Percentiles rank a stretch among this genome's conserved stretches.
These are phyloP conservation scores for Xylariomycetidae sp. DNA, from an alignment of 2,329 filamentous ascomycete genomes.

Conservation along the genomic window DNA sequence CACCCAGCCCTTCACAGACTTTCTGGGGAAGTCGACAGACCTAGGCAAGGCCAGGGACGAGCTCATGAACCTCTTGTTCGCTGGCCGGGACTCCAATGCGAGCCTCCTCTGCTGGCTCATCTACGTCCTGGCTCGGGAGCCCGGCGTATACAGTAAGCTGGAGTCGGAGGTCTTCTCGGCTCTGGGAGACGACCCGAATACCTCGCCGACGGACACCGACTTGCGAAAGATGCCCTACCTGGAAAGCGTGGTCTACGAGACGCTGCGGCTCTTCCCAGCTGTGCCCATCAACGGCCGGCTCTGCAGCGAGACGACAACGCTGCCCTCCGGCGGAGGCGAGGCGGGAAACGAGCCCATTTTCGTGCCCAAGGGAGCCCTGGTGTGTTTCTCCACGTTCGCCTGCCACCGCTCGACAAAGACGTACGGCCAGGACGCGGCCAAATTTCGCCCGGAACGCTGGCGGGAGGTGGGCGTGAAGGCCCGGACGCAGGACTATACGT, in stretches of 20 bases:
- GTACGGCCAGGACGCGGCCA: slow-evolving; percentile 1
- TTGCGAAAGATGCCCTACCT: slow-evolving; percentile 2
- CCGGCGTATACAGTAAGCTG: not conserved
- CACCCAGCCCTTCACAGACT: not conserved
- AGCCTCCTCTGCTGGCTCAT: slow-evolving; percentile 2
- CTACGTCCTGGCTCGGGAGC: slow-evolving; percentile 1
- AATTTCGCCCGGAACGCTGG: slow-evolving; percentile 4
- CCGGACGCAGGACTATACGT: slow-evolving; percentile 1
- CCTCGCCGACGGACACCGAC: slow-evolving; percentile 1
- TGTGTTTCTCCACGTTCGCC: slow-evolving; percentile 4
- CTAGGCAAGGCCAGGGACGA: slow-evolving; percentile 3
- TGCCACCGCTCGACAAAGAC: slow-evolving; percentile 4
- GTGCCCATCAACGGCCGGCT: slow-evolving; percentile 3
- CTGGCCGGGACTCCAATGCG: slow-evolving; percentile 1
- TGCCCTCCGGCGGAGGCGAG: slow-evolving; percentile 1
- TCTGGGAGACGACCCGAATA: not conserved
- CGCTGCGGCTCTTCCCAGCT: slow-evolving; percentile 2
- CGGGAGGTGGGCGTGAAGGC: slow-evolving; percentile 2
- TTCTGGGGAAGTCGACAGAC: slow-evolving; percentile 1
- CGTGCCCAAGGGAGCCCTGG: slow-evolving; percentile 2
- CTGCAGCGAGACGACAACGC: slow-evolving; percentile 1
- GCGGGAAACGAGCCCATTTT: slow-evolving; percentile 2
- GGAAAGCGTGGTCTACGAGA: slow-evolving; percentile 2
- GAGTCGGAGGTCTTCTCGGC: not conserved
- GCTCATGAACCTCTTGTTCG: slow-evolving; percentile 4